A percentile compares a stretch with the other conserved stretches of the same genome.
Evolutionary conservation across 2,329 filamentous ascomycete species (phyloP).

Genomic region (Neofusicoccum sp.): DNA sequence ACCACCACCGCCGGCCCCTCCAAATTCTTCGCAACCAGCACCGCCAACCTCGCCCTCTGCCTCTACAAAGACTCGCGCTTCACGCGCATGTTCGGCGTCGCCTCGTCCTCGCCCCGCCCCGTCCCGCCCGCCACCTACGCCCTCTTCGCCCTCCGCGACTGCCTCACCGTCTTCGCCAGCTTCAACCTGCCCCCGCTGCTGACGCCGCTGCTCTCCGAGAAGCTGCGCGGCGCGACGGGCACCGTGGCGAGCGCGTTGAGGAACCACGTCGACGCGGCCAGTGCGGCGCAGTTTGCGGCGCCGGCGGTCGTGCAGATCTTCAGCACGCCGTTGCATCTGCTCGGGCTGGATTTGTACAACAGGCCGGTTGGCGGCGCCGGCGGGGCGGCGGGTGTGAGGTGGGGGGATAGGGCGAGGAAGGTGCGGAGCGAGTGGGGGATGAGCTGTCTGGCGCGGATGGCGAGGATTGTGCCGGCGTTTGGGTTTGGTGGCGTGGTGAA

Average conservation of each 20-base stretch:
- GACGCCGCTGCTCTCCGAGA: constrained; percentile 63
- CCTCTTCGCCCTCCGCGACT: constrained; percentile 82
- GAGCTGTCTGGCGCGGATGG: constrained; percentile 74
- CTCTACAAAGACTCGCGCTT: constrained; percentile 90
- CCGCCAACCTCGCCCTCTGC: constrained; percentile 82
- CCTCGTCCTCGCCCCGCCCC: constrained; percentile 49
- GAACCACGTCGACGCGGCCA: constrained; percentile 43
- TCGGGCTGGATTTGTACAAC: constrained; percentile 87
- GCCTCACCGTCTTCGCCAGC: constrained; percentile 84
- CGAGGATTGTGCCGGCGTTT: constrained; percentile 85
- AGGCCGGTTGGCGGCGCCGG: constrained; percentile 41
- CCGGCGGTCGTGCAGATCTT: constrained; percentile 67
- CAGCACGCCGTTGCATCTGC: constrained; percentile 81
- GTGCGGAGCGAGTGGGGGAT: constrained; percentile 76
- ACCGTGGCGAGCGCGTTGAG: constrained; percentile 47
- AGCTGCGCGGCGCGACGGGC: constrained; percentile 20
- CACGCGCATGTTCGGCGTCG: constrained; percentile 76
- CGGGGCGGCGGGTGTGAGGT: constrained; percentile 41
- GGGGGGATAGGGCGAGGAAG: constrained; percentile 64
- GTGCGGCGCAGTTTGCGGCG: constrained; percentile 21
- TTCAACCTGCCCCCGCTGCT: constrained; percentile 87
- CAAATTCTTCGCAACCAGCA: constrained; percentile 80
- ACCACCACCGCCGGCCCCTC: constrained; percentile 71
- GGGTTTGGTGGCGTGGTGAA: constrained; percentile 88
- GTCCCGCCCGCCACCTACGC: constrained; percentile 73